Percentiles rank a stretch among this genome's conserved stretches.
Conservation (phyloP, 2,329 filamentous ascomycete species). For the Alternaria dauci region DNA sequence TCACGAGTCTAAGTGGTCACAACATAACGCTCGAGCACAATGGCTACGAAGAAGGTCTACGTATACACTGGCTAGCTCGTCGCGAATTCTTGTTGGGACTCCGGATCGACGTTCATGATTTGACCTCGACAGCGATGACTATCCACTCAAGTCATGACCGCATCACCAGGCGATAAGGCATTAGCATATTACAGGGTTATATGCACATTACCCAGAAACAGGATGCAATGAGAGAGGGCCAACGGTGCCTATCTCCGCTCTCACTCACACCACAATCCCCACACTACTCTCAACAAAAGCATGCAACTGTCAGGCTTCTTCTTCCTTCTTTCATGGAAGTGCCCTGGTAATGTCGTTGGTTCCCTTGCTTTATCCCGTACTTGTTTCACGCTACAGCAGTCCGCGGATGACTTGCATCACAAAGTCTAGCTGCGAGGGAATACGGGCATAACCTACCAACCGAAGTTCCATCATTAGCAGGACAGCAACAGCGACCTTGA, state of each 20-base stretch:
- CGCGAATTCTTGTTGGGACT: no score
- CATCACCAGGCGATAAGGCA: neutral
- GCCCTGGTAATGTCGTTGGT: neutral
- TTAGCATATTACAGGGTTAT: neutral
- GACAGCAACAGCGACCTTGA: neutral
- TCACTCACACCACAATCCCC: neutral
- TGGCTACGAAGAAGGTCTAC: no score
- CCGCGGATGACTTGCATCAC: neutral
- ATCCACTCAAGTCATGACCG: neutral
- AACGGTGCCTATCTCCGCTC: neutral
- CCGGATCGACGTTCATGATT: neutral
- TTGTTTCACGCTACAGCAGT: no score
- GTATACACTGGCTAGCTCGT: no score
- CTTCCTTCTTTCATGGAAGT: neutral
- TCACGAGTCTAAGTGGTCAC: no score
- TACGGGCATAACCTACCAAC: neutral
- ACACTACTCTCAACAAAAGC: neutral
- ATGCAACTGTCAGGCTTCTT: neutral
- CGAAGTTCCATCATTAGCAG: neutral
- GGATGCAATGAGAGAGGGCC: neutral
- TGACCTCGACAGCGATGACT: neutral
- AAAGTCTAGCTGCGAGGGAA: neutral
- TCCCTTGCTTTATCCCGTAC: neutral
- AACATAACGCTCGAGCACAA: no score
- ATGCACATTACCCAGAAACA: neutral